Conservation (phyloP, 176 grass and related monocot genomes). For the bread wheat (Triticum aestivum) region IWGSC_CS_RefSeq_v2.1 NC_057797.1:209395882-209396381, state of each 20-base stretch:
- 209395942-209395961: too few relatives aligned
- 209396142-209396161: conserved; percentile 29
- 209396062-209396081: too few relatives aligned
- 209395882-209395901: too few relatives aligned
- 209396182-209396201: conserved; percentile 21
- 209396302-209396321: conserved; percentile 28
- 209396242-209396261: conserved; percentile 5
- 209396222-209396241: neutral
- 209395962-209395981: too few relatives aligned
- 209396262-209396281: conserved; percentile 10
- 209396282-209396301: conserved; percentile 41
- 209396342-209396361: conserved; percentile 30
- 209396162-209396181: conserved; percentile 29
- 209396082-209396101: too few relatives aligned
- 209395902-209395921: too few relatives aligned
- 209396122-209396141: neutral
- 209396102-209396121: neutral
- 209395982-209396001: too few relatives aligned
- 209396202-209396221: neutral
- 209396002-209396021: too few relatives aligned
- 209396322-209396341: conserved; percentile 16
- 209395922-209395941: too few relatives aligned
- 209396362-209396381: conserved; percentile 23
- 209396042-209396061: too few relatives aligned
- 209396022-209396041: too few relatives aligned